Evolutionary conservation across 352 stramenopile genomes (phyloP), one percentile per base, ranked within the genome.

Genomic region (Phytophthora sp.): DNA sequence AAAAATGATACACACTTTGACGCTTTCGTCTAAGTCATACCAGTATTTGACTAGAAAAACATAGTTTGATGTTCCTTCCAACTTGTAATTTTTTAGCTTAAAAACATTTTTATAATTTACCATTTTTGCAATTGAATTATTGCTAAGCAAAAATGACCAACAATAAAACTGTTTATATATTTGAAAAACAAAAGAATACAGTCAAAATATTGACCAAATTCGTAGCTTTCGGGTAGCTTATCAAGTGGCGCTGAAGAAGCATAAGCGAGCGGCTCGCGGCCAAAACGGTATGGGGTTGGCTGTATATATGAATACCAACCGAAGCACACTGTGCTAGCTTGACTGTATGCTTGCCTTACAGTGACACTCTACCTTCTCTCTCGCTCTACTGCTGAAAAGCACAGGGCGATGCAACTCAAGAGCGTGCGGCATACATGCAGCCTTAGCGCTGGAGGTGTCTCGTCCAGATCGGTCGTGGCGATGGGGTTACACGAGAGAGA

Each of bases 401-500:
- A 41, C 23, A 39, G 54, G 1, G 55, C 45, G 23, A 74, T 39
- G 11, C 12, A 58, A 13, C 27, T 53, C 2, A 71, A 71, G 30
- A 27, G 27, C 2, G 24, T 44, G 18, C 27, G 54, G 10, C 39
- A 41, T 18, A 44, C 31, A 1, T 46, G 32, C 1, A 50, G 45
- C 30, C 4, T 44, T 8, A 35, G 15, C 2, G 21, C 5, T 18
- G 42, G 28, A 34, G 30, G 15, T 6, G 31, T 66, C 21, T 64
- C 54, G 7, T 73, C 7, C 56, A 58, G 32, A 64, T 71, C 21
- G 52, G 50, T 38, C 59, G 39, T 46, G 50, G 35, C 8, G 61
- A 69, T 30, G 31, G 39, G 5, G 39, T 58, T 5, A 28, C 54
- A 20, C 51, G 28, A 38, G 59, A 69, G 23, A 65, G 54, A 15